Base-by-base conservation (phyloP, 2,329 filamentous ascomycete genomes). In the Calonectria crousiana region DNA sequence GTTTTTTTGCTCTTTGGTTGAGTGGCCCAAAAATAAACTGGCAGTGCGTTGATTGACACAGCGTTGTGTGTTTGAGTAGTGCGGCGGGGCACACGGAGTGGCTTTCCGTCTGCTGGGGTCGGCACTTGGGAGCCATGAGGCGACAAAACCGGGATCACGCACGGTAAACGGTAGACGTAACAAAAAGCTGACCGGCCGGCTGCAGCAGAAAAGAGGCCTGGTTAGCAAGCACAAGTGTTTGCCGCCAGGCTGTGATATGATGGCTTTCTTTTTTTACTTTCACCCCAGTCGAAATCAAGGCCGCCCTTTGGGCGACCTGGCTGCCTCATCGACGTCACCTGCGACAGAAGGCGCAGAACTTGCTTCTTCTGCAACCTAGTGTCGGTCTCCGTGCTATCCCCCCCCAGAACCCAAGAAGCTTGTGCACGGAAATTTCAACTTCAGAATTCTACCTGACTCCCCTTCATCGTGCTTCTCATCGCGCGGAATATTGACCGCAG, bases 11-110 rank as follows among this genome's bases (percentile, higher is more conserved):
- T 9, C 56, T n/a, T 64, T 67, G 30, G 58, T 44, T 34, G 30
- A 36, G 53, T 71, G 56, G 71, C 26, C 58, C 62, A 69, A 70
- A 38, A 62, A 62, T 62, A 23, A 41, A 18, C 30, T 64, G 72
- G 69, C 58, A 51, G 47, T 44, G 68, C 38, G 32, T 44, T 71
- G 69, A 72, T 64, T 44, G 58, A 64, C 58, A 53, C 44, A 44
- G 11, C 49, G 67, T 41, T 62, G 23, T 41, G 56, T 53, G 52
- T 38, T 38, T 44, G 58, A 51, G 75, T 69, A 56, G 74, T 71
- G 69, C 69, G 73, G 79, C 72, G 79, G 78, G 79, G 77, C 77
- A 72, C 72, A 71, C 71, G 69, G 71, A 62, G 71, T 72, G 67
- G 74, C 72, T 72, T 74, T 66, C 73, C 72, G 71, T 69, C 60